phyloP scores from a whole-genome alignment of 495 filamentous ascomycete species.

The Daldinia decipiens region DNA sequence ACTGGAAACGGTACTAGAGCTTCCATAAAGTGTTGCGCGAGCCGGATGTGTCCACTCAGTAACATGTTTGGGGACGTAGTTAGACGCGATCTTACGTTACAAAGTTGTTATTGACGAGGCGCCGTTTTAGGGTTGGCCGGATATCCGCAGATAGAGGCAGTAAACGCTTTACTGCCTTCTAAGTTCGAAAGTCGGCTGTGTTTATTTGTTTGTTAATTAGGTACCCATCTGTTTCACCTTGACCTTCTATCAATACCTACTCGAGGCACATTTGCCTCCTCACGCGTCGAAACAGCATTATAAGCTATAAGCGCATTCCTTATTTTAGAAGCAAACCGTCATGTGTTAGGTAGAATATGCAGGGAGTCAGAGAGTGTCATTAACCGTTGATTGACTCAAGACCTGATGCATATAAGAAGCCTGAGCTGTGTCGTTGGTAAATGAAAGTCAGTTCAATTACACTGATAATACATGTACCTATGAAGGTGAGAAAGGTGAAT shows the following conservation, averaged over 20 bases:
- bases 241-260: constrained; percentile 40
- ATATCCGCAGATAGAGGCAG: constrained; percentile 37
- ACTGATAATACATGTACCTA: background rate
- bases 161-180: background rate
- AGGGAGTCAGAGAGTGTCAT: constrained; percentile 19
- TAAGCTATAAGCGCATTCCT: constrained; percentile 31
- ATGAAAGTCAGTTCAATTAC: constrained; percentile 6
- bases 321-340: constrained; percentile 37
- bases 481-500: constrained; percentile 2
- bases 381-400: constrained; percentile 12
- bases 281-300: constrained; percentile 22
- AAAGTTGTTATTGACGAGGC: constrained; percentile 17
- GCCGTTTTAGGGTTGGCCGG: constrained; percentile 35
- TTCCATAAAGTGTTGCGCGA: constrained; percentile 27
- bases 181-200: constrained; percentile 17
- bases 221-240: constrained; percentile 31
- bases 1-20: constrained; percentile 35
- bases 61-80: constrained; percentile 32
- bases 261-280: constrained; percentile 10
- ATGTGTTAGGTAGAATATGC: constrained; percentile 16
- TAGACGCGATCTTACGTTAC: constrained; percentile 27
- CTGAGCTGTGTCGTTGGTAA: background rate
- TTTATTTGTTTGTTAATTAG: constrained; percentile 28
- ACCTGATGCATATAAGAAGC: constrained; percentile 28
- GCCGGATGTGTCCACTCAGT: constrained; percentile 35